phyloP scores from a whole-genome alignment of 2,329 filamentous ascomycete genomes.

The Colletotrichum eleusines region DNA sequence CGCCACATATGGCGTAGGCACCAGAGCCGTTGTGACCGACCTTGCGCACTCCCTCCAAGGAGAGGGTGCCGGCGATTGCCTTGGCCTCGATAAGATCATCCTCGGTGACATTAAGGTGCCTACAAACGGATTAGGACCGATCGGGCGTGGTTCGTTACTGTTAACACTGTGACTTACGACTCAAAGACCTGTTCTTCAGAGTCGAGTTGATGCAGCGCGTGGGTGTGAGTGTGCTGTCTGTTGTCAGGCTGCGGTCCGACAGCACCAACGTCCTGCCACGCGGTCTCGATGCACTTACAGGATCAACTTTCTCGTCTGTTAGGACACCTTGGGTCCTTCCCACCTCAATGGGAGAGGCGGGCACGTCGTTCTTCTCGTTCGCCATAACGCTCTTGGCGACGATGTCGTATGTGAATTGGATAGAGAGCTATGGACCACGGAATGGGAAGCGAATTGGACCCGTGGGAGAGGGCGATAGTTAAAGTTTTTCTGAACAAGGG shows the following conservation, averaged over 20 bases:
- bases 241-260: background rate
- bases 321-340: slow-evolving; percentile 30
- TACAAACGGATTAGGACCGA: slow-evolving; percentile 7
- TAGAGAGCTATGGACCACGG: slow-evolving; percentile 6
- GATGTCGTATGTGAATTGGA: background rate
- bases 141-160: too few relatives aligned
- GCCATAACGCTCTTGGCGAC: slow-evolving; percentile 28
- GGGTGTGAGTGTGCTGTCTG: background rate
- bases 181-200: slow-evolving; percentile 38
- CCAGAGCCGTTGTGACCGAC: slow-evolving; percentile 39
- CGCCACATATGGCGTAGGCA: background rate
- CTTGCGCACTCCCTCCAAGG: slow-evolving; percentile 50
- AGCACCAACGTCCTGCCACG: background rate
- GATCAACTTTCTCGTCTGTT: slow-evolving; percentile 34
- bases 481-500: slow-evolving; percentile 10
- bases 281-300: slow-evolving; percentile 7
- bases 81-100: slow-evolving; percentile 60
- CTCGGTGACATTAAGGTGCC: slow-evolving; percentile 54
- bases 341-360: slow-evolving; percentile 29
- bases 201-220: slow-evolving; percentile 21
- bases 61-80: slow-evolving; percentile 51
- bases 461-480: slow-evolving; percentile 21
- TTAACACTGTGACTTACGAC: slow-evolving; percentile 1
- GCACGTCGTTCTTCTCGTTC: slow-evolving; percentile 34
- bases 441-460: background rate